Evolutionary conservation across 2,329 filamentous ascomycete genomes (phyloP).

Genomic region (Pezicula carpinea): DNA sequence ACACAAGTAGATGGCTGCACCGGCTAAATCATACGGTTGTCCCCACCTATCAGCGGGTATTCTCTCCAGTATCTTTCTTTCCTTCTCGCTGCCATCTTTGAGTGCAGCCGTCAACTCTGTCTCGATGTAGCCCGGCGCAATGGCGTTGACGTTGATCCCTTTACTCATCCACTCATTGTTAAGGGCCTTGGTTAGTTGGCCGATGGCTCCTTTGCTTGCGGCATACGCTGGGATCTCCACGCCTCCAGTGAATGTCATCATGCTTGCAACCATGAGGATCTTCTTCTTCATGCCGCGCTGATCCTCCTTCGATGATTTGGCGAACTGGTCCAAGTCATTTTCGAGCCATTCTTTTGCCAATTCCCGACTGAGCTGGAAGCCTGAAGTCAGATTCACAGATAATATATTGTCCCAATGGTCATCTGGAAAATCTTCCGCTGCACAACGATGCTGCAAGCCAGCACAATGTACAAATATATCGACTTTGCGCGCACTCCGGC

Average conservation of each 20-base stretch:
- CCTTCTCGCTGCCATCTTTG: constrained; percentile 70
- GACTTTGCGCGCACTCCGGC: constrained; percentile 36
- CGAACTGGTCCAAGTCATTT: background rate
- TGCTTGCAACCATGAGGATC: constrained; percentile 3
- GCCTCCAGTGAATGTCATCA: constrained; percentile 15
- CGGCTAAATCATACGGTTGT: constrained; percentile 76
- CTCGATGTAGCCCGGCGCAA: constrained; percentile 79
- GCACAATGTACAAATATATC: constrained; percentile 43
- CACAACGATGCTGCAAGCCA: constrained; percentile 32
- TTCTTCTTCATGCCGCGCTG: constrained; percentile 7
- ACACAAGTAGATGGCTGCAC: constrained; percentile 68
- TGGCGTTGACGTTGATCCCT: constrained; percentile 78
- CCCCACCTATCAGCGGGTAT: constrained; percentile 82
- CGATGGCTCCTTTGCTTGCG: constrained; percentile 20
- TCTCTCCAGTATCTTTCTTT: constrained; percentile 63
- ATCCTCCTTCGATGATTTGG: background rate
- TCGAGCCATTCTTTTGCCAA: constrained; percentile 12
- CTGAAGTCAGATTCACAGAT: constrained; percentile 29
- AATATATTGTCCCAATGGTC: constrained; percentile 36
- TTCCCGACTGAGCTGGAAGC: constrained; percentile 11
- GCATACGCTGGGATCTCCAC: constrained; percentile 10
- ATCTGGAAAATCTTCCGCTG: constrained; percentile 34
- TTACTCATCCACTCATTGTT: constrained; percentile 75
- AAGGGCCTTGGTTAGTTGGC: constrained; percentile 67
- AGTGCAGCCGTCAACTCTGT: constrained; percentile 85